These are phyloP conservation scores for Neopestalotiopsis sp. DNA, from an alignment of 2,329 filamentous ascomycete genomes.

Conservation along the genomic window DNA sequence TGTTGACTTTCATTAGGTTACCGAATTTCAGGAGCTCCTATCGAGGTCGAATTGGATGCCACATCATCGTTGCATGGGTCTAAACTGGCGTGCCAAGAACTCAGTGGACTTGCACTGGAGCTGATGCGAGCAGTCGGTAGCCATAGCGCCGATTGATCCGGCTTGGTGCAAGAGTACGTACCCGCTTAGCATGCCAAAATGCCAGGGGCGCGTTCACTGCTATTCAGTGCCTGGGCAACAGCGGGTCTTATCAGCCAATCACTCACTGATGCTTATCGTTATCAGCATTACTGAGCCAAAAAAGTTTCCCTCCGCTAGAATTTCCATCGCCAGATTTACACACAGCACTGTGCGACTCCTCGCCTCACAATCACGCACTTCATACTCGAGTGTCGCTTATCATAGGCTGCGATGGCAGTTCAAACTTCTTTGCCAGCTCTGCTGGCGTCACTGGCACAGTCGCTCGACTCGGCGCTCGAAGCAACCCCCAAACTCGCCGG, in stretches of 20 bases:
- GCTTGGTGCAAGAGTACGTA: neutral
- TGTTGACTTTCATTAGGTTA: neutral
- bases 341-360: neutral
- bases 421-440: conserved; percentile 54
- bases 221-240: too few relatives aligned
- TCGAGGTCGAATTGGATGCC: conserved; percentile 13
- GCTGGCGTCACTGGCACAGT: conserved; percentile 61
- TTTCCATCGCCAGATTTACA: neutral
- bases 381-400: neutral
- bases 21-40: neutral
- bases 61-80: conserved; percentile 14
- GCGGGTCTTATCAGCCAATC: neutral
- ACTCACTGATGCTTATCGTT: conserved; percentile 15
- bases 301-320: neutral
- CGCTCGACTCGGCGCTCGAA: conserved; percentile 67
- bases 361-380: neutral
- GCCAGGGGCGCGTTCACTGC: too few relatives aligned
- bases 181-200: neutral
- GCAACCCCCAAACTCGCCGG: conserved; percentile 65
- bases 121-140: neutral
- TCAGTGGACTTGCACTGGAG: neutral
- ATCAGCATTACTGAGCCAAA: conserved; percentile 11
- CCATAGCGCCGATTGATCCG: conserved; percentile 13
- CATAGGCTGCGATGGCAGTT: conserved; percentile 46
- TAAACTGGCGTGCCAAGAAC: conserved; percentile 7